Base-by-base conservation (phyloP, 1,284 basidiomycete genomes). In the Heimioporus retisporus region DNA sequence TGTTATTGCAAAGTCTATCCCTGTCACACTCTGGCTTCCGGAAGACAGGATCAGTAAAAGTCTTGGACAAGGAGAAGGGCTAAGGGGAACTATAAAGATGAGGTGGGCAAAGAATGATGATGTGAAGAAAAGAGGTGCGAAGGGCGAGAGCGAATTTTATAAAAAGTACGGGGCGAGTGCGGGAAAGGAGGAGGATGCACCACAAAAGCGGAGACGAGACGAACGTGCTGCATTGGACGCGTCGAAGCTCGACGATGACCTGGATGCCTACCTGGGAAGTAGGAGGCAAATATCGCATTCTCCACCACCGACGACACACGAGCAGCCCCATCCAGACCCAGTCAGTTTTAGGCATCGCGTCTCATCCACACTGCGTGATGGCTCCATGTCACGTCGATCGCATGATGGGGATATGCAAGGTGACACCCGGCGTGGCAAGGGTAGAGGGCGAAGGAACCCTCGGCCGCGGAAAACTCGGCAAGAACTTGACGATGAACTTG, bases 401-500 rank as follows among this genome's bases (percentile, higher is more conserved):
- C 63, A 65, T 51, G 61, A 68, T 61, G 65, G 65, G 67, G 77
- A 71, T 64, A 78, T 74, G 62, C 64, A 70, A 46, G 75, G 71
- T 55, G 70, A 71, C 60, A 66, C 65, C 35, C 59, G 67, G 50
- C 60, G 72, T 35, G 48, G 62, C 44, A 73, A 66, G 68, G 77
- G 70, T 61, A 75, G 75, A 72, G 74, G 74, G 69, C 73, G 79
- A 65, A 69, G 73, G 66, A 75, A 77, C 56, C 74, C 75, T 58
- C 82, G 85, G 55, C 86, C 86, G 15, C 83, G 72, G 55, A 87
- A 88, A 76, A 92, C 88, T 1, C 88, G 88, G 73, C 86, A 91
- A 76, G 91, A 94, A 71, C 81, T 94, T 50, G 92, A 94, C 70
- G 92, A 90, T 59, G 92, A 94, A 72, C 79, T 94, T 60, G 92